These are phyloP conservation scores for Euphorbia tirucalli DNA, from an alignment of 345 rosid species.

Conservation along the genomic window DNA sequence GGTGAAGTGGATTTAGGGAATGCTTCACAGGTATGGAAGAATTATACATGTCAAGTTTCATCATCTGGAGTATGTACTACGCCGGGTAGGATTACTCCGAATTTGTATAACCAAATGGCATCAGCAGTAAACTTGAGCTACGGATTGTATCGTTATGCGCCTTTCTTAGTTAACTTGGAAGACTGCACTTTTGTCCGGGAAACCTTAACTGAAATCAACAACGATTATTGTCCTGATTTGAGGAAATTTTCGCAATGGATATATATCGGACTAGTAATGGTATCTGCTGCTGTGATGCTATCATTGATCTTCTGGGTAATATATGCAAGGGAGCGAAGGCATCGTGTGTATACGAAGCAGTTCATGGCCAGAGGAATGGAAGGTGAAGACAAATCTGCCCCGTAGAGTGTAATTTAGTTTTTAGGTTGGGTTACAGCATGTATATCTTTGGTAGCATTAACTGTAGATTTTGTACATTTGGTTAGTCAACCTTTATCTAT, in stretches of 20 bases:
- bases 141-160: slow-evolving; percentile 68
- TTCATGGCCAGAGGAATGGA: slow-evolving; percentile 27
- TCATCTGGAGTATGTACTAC: slow-evolving; percentile 57
- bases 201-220: slow-evolving; percentile 56
- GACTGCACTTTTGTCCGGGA: slow-evolving; percentile 81
- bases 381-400: slow-evolving; percentile 33
- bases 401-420: slow-evolving; percentile 16
- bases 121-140: slow-evolving; percentile 77
- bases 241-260: slow-evolving; percentile 64
- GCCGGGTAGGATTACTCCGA: slow-evolving; percentile 74
- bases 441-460: not conserved
- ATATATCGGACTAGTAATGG: slow-evolving; percentile 72
- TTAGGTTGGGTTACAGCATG: not conserved
- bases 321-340: slow-evolving; percentile 79
- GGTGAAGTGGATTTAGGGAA: slow-evolving; percentile 64
- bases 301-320: slow-evolving; percentile 95
- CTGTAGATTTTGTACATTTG: slow-evolving; percentile 8
- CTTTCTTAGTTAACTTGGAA: slow-evolving; percentile 66
- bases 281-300: slow-evolving; percentile 81
- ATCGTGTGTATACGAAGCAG: slow-evolving; percentile 71
- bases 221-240: slow-evolving; percentile 61
- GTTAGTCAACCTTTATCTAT: not conserved
- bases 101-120: slow-evolving; percentile 54
- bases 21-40: slow-evolving; percentile 75
- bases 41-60: slow-evolving; percentile 45